Evolutionary conservation across 1,284 basidiomycete genomes (phyloP), one percentile per base, ranked within the genome.

Genomic region (Irpex sp.): DNA sequence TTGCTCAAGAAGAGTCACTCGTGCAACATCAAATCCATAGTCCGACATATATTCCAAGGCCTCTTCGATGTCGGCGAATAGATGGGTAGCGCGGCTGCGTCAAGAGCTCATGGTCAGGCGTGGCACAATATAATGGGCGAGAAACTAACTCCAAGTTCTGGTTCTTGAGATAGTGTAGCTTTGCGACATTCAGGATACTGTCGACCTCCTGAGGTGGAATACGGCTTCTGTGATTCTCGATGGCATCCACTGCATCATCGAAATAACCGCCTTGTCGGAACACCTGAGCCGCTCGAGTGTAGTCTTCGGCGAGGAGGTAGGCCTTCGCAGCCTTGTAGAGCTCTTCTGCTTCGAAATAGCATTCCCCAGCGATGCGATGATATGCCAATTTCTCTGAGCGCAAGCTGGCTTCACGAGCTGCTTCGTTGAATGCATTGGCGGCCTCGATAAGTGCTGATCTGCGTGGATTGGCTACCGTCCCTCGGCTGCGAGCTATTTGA

Each of bases 11-110:
- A 89, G 69, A 0, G 71, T 70, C 0, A 81, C 83, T n/a, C 77
- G 80, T 9, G 83, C 81, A 13, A 80, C 67, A 62, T 86, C 82
- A 4, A 90, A 76, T 21, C 80, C 82, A 57, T 79, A 81, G 11
- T 84, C 80, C 61, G 86, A 81, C 54, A 86, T 78, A 63, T 86
- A 90, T 50, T 84, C 80, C 6, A 88, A 64, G 15, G 80, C 77
- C 9, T 88, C 83, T 21, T 89, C 82, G 0, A 76, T 70, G 0
- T 79, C 76, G 0, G 73, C 65, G 68, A 90, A 91, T 0, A 90
- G 71, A 3, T 67, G 66, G 15, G 70, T 70, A 6, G 83, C 78
- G 74, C 82, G 78, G 66, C 88, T 85, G 65, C 5, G 26, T 26
- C 26, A 62, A 5, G 4, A 43, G 39, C 39, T 9, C 15, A 17